Conservation (phyloP, 2,329 filamentous ascomycete genomes). For the Penicillium sp. region DNA sequence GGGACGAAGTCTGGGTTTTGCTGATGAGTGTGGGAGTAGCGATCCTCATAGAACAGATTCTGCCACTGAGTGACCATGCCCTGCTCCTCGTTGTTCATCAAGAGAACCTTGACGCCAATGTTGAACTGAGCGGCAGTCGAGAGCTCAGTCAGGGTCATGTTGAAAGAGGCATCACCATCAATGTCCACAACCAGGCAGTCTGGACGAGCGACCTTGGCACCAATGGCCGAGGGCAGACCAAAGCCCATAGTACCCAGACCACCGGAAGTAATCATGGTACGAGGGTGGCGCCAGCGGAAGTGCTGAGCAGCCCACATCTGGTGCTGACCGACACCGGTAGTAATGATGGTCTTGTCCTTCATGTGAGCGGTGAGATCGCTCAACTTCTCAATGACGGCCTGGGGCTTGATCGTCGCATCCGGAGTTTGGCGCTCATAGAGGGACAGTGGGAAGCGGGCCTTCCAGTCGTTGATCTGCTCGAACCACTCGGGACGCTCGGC, state of each 20-base stretch:
- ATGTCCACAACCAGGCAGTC: constrained; percentile 90
- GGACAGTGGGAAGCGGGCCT: constrained; percentile 77
- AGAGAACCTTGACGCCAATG: constrained; percentile 90
- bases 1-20: constrained; percentile 95
- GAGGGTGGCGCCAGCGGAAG: constrained; percentile 87
- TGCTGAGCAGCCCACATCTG: constrained; percentile 99
- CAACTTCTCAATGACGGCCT: constrained; percentile 84
- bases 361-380: constrained; percentile 73
- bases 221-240: constrained; percentile 89
- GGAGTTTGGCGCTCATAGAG: constrained; percentile 73
- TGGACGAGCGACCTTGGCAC: constrained; percentile 78
- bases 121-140: constrained; percentile 91
- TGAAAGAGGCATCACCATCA: constrained; percentile 97
- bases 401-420: constrained; percentile 83
- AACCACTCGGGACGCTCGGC: constrained; percentile 79
- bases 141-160: constrained; percentile 96
- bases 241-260: constrained; percentile 95
- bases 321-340: constrained; percentile 94
- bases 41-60: constrained; percentile 92
- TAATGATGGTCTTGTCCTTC: constrained; percentile 79
- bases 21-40: constrained; percentile 88
- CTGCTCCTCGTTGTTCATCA: constrained; percentile 96
- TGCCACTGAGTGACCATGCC: constrained; percentile 99
- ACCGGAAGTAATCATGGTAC: constrained; percentile 93
- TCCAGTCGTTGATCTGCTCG: constrained; percentile 82